These are phyloP conservation scores for Diplodia seriata DNA, from an alignment of 2,329 filamentous ascomycete genomes.

Conservation along the genomic window DNA sequence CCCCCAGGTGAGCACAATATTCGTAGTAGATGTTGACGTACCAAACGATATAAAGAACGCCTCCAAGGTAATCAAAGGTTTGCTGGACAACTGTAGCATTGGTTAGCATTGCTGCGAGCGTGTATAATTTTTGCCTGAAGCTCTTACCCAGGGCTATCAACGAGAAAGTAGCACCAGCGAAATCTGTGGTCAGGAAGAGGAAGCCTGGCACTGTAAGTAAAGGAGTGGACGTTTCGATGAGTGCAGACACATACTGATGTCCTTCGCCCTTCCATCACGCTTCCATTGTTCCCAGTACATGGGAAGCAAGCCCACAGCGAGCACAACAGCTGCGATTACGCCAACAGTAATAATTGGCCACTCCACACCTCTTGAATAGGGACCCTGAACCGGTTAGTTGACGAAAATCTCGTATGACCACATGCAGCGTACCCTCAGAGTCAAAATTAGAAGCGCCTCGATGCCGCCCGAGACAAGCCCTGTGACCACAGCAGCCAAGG, in stretches of 20 bases:
- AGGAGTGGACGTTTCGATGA: background rate
- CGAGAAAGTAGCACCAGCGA: constrained; percentile 67
- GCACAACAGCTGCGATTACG: constrained; percentile 63
- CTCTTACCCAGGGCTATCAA: constrained; percentile 65
- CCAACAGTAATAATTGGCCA: constrained; percentile 65
- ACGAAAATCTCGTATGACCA: background rate
- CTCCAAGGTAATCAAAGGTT: constrained; percentile 67
- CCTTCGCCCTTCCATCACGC: constrained; percentile 65
- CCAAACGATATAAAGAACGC: constrained; percentile 67
- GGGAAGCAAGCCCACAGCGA: constrained; percentile 64
- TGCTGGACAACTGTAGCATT: constrained; percentile 61
- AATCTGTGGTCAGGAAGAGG: constrained; percentile 67
- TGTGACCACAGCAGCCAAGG: constrained; percentile 50
- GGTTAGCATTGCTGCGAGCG: background rate
- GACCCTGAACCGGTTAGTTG: constrained; percentile 49
- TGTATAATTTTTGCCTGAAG: background rate
- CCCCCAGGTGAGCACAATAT: background rate
- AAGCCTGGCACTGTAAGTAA: constrained; percentile 46
- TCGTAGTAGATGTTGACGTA: constrained; percentile 45
- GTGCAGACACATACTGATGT: constrained; percentile 57
- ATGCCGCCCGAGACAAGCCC: constrained; percentile 58
- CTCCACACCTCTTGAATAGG: constrained; percentile 61
- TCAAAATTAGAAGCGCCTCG: constrained; percentile 64
- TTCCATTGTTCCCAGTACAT: constrained; percentile 70
- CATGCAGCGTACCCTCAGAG: constrained; percentile 57